Conservation (phyloP, 208 protist genomes). For the Leishmania aethiopica region DNA sequence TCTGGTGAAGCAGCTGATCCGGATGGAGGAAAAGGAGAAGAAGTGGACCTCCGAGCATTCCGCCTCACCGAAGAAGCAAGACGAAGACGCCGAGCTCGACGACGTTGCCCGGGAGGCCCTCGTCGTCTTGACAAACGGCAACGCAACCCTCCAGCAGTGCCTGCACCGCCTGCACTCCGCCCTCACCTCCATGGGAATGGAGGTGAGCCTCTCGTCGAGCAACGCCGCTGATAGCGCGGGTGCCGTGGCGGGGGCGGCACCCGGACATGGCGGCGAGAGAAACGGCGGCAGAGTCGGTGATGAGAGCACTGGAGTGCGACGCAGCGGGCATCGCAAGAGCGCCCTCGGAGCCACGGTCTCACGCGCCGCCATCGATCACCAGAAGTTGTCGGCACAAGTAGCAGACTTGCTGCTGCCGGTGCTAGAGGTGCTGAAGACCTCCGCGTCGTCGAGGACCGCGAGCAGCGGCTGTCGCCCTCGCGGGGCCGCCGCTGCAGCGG, state of each 20-base stretch:
- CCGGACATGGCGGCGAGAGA: not conserved
- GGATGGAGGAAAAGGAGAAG: conserved; percentile 52
- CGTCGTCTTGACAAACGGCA: conserved; percentile 28
- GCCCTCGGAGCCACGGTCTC: conserved; percentile 26
- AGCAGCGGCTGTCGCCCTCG: too few species aligned
- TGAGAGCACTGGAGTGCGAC: conserved; percentile 5
- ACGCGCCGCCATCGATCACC: conserved; percentile 28
- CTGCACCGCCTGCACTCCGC: conserved; percentile 23
- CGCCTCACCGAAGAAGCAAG: not conserved
- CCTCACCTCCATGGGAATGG: conserved; percentile 8
- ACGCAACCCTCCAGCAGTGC: conserved; percentile 32
- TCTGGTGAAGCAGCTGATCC: conserved; percentile 49
- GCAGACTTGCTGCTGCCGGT: conserved; percentile 18
- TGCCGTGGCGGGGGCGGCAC: not conserved
- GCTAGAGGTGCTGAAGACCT: conserved; percentile 14
- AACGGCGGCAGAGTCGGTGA: not conserved
- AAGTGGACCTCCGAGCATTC: conserved; percentile 15
- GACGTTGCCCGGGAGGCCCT: conserved; percentile 24
- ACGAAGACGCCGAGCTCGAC: conserved; percentile 16
- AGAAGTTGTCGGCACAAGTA: conserved; percentile 25
- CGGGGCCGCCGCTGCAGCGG: not conserved
- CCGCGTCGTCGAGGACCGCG: not conserved
- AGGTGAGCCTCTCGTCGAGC: not conserved
- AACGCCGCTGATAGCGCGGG: not conserved
- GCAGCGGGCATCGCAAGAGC: conserved; percentile 29